These are phyloP conservation scores for Leucosporidium scottii DNA, from an alignment of 768 basidiomycete genomes.

Conservation along the genomic window DNA sequence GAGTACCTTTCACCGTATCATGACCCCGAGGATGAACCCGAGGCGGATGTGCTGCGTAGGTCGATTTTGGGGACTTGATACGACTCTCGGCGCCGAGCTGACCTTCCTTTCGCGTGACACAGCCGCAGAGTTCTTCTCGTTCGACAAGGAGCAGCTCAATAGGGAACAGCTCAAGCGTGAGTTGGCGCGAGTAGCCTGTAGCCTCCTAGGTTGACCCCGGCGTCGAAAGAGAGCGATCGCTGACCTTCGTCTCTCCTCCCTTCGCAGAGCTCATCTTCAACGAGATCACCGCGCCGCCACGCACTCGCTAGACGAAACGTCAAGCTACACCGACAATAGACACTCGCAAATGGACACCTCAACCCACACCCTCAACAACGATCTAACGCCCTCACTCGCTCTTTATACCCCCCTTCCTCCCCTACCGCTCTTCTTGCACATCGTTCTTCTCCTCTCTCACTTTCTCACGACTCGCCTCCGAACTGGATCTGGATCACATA, in stretches of 20 bases:
- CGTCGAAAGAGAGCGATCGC: background rate
- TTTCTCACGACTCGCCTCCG: no score
- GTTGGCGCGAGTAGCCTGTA: no score
- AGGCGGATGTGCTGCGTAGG: constrained; percentile 50
- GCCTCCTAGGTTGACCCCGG: background rate
- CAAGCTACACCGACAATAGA: no score
- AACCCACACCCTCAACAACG: no score
- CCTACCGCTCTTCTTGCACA: no score
- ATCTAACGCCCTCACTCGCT: no score
- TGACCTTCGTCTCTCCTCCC: no score
- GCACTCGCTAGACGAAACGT: constrained; percentile 8
- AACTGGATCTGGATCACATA: no score
- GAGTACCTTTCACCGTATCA: constrained; percentile 2
- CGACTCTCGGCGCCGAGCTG: constrained; percentile 39
- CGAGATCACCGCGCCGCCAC: constrained; percentile 34
- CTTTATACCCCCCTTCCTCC: no score
- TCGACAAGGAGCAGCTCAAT: constrained; percentile 50
- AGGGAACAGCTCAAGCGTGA: constrained; percentile 41
- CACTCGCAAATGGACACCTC: no score
- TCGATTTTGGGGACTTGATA: constrained; percentile 30
- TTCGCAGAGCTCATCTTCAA: constrained; percentile 35
- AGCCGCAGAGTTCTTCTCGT: constrained; percentile 71
- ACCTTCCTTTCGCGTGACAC: constrained; percentile 45
- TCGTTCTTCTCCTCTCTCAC: no score
- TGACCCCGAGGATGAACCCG: constrained; percentile 76